Evolutionary conservation across 148 eudicot genomes (phyloP).

Genomic region (Nepenthes gracilis): DNA sequence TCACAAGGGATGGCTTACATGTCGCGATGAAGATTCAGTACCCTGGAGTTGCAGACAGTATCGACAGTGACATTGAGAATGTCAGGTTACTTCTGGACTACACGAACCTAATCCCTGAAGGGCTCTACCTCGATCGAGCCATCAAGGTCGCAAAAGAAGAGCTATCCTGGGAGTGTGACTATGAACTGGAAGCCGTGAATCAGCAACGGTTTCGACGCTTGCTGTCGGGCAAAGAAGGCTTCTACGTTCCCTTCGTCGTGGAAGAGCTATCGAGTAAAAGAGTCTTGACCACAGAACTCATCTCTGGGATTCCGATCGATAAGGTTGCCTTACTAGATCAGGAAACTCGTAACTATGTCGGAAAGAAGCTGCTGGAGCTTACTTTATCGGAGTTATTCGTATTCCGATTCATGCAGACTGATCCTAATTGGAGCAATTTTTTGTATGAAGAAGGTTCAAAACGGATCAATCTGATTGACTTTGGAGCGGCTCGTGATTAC

Average conservation of each 20-base stretch:
- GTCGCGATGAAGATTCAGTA: slow-evolving; percentile 96
- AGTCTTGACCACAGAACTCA: slow-evolving; percentile 74
- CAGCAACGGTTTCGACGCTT: slow-evolving; percentile 54
- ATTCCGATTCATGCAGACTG: slow-evolving; percentile 98
- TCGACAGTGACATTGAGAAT: slow-evolving; percentile 96
- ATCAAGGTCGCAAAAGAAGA: slow-evolving; percentile 99
- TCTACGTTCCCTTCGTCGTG: slow-evolving; percentile 81
- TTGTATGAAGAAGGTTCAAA: slow-evolving; percentile 53
- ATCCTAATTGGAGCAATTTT: slow-evolving; percentile 96
- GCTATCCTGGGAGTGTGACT: slow-evolving; percentile 88
- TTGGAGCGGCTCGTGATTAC: slow-evolving; percentile 88
- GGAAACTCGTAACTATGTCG: slow-evolving; percentile 85
- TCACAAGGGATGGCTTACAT: slow-evolving; percentile 60
- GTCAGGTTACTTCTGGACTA: slow-evolving; percentile 66
- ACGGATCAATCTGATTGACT: slow-evolving; percentile 79
- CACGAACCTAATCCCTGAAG: slow-evolving; percentile 78
- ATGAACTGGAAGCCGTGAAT: slow-evolving; percentile 64
- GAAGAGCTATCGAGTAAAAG: slow-evolving; percentile 72
- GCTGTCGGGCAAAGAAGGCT: slow-evolving; percentile 45
- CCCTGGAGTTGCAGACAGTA: slow-evolving; percentile 79
- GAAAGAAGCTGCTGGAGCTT: slow-evolving; percentile 71
- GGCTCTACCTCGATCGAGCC: slow-evolving; percentile 80
- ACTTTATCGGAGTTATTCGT: slow-evolving; percentile 88
- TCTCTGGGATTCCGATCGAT: slow-evolving; percentile 82
- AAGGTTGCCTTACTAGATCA: slow-evolving; percentile 71